phyloP scores from a whole-genome alignment of 2,329 filamentous ascomycete genomes.

The Colletotrichum sp. region DNA sequence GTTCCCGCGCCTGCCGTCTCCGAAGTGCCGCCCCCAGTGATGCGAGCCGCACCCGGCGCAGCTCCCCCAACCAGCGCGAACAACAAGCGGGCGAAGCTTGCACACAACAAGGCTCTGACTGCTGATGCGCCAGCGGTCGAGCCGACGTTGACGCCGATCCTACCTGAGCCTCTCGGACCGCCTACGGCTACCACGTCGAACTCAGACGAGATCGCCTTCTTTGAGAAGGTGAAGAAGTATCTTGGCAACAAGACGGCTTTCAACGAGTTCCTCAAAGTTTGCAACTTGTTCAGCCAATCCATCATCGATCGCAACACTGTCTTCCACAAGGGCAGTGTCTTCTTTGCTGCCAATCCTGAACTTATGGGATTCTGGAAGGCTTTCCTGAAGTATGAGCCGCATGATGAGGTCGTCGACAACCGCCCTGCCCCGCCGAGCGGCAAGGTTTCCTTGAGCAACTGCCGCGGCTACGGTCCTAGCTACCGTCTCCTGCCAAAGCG shows the following conservation, averaged over 20 bases:
- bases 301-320: conserved; percentile 87
- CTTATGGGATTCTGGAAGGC: conserved; percentile 88
- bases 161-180: conserved; percentile 86
- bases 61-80: conserved; percentile 38
- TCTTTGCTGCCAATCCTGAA: conserved; percentile 88
- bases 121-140: conserved; percentile 71
- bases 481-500: conserved; percentile 91
- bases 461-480: conserved; percentile 92
- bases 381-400: conserved; percentile 79
- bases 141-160: conserved; percentile 84
- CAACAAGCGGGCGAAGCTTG: conserved; percentile 75
- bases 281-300: conserved; percentile 93
- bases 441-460: conserved; percentile 92
- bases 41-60: conserved; percentile 18
- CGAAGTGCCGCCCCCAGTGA: conserved; percentile 47
- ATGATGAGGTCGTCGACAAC: conserved; percentile 81
- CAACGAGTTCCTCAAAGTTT: conserved; percentile 95
- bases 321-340: conserved; percentile 81
- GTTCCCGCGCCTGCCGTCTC: conserved; percentile 49
- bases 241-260: conserved; percentile 91
- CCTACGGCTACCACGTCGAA: conserved; percentile 75
- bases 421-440: conserved; percentile 76
- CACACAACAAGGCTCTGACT: conserved; percentile 65
- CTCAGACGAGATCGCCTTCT: conserved; percentile 89
- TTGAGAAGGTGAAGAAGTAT: conserved; percentile 95